Percentiles rank a stretch among this genome's conserved stretches.
Evolutionary conservation across 805 yeast species (phyloP).

Genomic region (Cyberlindnera xishuangbannaensis): DNA sequence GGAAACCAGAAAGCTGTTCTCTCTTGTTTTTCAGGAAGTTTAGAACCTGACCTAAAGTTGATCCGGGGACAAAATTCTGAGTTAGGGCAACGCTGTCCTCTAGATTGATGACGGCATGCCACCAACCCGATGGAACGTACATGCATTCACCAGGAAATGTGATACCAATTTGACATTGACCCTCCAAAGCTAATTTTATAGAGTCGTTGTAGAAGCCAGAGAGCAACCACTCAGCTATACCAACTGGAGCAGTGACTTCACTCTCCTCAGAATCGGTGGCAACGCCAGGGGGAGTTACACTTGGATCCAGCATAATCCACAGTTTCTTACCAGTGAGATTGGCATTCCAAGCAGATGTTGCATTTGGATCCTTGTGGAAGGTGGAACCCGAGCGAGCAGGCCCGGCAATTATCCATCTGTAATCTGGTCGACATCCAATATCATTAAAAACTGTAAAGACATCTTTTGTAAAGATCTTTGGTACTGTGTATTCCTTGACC

Average conservation of each 20-base stretch:
- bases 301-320: constrained; percentile 88
- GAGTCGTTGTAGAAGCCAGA: constrained; percentile 76
- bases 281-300: constrained; percentile 77
- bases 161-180: constrained; percentile 58
- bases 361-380: constrained; percentile 90
- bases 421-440: constrained; percentile 68
- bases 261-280: constrained; percentile 69
- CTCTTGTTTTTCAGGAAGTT: constrained; percentile 61
- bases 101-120: constrained; percentile 90
- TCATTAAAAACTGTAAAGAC: constrained; percentile 48
- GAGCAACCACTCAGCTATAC: constrained; percentile 86
- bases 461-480: constrained; percentile 52
- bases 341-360: constrained; percentile 88
- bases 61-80: constrained; percentile 76
- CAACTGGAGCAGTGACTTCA: constrained; percentile 89
- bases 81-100: constrained; percentile 83
- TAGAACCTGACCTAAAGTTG: constrained; percentile 55
- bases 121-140: constrained; percentile 95
- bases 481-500: constrained; percentile 46
- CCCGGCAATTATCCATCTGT: constrained; percentile 88
- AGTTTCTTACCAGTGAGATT: constrained; percentile 68
- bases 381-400: constrained; percentile 81
- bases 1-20: constrained; percentile 78
- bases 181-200: constrained; percentile 40
- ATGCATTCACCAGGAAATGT: constrained; percentile 80